Evolutionary conservation across 768 basidiomycete species (phyloP), one percentile per base, ranked within the genome.

Genomic region (Phaeotremella skinneri): DNA sequence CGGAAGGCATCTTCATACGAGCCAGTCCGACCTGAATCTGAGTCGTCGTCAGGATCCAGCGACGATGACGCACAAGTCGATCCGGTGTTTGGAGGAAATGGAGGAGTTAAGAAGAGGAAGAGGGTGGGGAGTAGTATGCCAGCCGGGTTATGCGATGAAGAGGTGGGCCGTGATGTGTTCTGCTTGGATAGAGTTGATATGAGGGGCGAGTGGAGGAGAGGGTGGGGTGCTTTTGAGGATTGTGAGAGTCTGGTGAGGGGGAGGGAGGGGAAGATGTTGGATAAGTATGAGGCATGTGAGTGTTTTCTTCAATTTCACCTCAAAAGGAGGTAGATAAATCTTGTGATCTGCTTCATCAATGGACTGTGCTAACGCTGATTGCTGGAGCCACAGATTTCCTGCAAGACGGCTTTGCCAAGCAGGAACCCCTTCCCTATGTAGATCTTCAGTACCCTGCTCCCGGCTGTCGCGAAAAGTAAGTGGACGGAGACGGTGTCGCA

Each of bases 401-500:
- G 21, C 75, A 76, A 61, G 63, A 60, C 11, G 73, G 70, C 16
- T 74, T 74, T 32, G 68, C 66, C 47, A 67, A 72, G 16, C 54
- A 55, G 14, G 71, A 72, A 13, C 47, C 60, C 11, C 32, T 67
- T n/a, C 75, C 73, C 17, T 56, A 39, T 20, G 72, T 74, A 0
- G 68, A 74, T 25, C 59, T 76, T 23, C 58, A 62, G 7, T 74
- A 77, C 47, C 76, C 76, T 14, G 68, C 72, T 11, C n/a, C 30
- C 21, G 74, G 70, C 2, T 77, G 70, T 58, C 56, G 54, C n/a
- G 76, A 77, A 47, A 60, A 55, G 71, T 73, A 49, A 63, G 68
- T 52, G 37, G 31, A 3, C 17, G 37, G 21, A 45, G 27, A 20
- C 14, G 11, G 37, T 49, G 17, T 25, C 25, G 7, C 29, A n/a